A percentile compares a stretch with the other conserved stretches of the same genome.
Conservation (phyloP, 202 grass and related monocot genomes). For the Hordeum pubiflorum region DNA sequence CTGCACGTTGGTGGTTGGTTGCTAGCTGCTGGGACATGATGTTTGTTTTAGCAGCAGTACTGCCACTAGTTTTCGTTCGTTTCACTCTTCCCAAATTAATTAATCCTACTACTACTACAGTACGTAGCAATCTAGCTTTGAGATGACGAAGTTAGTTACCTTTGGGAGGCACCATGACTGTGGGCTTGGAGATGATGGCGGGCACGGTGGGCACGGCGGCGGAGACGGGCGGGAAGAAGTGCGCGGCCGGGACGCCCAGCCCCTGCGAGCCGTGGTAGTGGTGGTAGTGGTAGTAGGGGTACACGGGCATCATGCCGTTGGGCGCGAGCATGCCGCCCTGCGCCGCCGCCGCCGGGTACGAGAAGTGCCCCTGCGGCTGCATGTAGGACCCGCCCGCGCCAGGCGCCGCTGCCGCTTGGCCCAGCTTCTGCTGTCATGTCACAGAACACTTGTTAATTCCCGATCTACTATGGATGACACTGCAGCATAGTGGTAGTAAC, state of each 20-base stretch:
- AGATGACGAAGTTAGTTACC: constrained; percentile 22
- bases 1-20: neutral
- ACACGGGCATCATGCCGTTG: constrained; percentile 60
- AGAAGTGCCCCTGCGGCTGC: constrained; percentile 81
- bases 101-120: neutral
- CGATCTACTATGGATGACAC: neutral
- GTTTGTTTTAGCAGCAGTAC: neutral
- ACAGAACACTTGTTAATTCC: neutral
- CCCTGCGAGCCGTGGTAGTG: constrained; percentile 67
- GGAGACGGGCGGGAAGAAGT: constrained; percentile 64
- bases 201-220: constrained; percentile 43
- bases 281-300: constrained; percentile 73
- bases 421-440: constrained; percentile 52
- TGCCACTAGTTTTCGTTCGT: neutral
- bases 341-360: constrained; percentile 55
- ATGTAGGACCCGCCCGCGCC: constrained; percentile 55
- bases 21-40: neutral
- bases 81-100: neutral
- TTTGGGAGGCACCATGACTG: constrained; percentile 65
- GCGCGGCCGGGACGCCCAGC: constrained; percentile 59
- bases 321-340: constrained; percentile 55
- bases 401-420: constrained; percentile 43
- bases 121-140: neutral
- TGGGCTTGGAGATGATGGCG: constrained; percentile 65
- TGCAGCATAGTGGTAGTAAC: neutral